Base-by-base conservation (phyloP, 495 filamentous ascomycete genomes). In the Aspergillus bridgeri region DNA sequence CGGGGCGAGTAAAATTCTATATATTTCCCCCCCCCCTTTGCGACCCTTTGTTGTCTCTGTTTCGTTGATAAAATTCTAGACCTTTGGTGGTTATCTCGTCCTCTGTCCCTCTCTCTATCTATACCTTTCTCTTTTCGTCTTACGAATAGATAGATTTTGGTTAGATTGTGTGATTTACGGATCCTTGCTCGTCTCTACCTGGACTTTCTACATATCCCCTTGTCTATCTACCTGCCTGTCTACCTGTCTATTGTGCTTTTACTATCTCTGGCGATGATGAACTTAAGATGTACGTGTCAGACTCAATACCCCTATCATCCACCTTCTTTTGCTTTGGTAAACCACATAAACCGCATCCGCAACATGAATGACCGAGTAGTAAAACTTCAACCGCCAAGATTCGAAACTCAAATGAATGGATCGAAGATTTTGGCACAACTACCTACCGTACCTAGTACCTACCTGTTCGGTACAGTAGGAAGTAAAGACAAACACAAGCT, bases 1-100 rank as follows among this genome's bases (percentile, higher is more conserved):
- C 70, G 70, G 15, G 64, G 56, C 13, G 67, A 74, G 56, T 66
- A 68, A n/a, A 45, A 8, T 24, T n/a, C n/a, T n/a, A n/a, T n/a
- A n/a, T n/a, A n/a, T n/a, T n/a, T n/a, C n/a, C n/a, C n/a, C n/a
- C n/a, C n/a, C n/a, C n/a, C n/a, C n/a, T n/a, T n/a, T n/a, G n/a
- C n/a, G n/a, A n/a, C n/a, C n/a, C n/a, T n/a, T n/a, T n/a, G n/a
- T n/a, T 42, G 33, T 50, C 49, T 20, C 5, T 8, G 22, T 52
- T 44, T 27, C n/a, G 6, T 55, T 33, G 23, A 49, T 45, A 25
- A 47, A 18, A n/a, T 25, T 50, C 50, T 20, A 24, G 42, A 42
- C 13, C 44, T 42, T 27, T 27, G 29, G 44, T 49, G 46, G 50
- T 24, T 42, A 19, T 38, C n/a, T 51, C 23, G 48, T 17, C 42